phyloP scores from a whole-genome alignment of 441 rosid genomes.

The Hura crepitans region DNA sequence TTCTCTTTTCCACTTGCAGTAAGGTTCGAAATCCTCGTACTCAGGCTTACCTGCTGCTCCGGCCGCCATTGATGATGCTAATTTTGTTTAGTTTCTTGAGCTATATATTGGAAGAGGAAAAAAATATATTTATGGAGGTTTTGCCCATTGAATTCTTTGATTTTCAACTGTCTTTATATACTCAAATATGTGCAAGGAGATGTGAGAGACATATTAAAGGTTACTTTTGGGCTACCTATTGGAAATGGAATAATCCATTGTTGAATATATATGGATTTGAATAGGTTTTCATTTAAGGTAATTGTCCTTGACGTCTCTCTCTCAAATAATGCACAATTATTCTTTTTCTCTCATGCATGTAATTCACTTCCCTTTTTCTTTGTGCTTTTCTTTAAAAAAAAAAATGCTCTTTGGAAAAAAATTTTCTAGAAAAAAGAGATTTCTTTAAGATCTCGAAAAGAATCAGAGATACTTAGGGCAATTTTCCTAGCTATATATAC shows the following conservation, averaged over 20 bases:
- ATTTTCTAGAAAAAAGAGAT: no score
- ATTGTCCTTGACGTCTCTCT: slow-evolving; percentile 1
- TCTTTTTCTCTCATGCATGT: neutral
- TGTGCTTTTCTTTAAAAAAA: no score
- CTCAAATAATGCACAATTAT: no score
- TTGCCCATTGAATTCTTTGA: no score
- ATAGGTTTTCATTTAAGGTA: neutral
- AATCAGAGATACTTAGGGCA: no score
- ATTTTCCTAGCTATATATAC: no score
- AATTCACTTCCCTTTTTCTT: neutral
- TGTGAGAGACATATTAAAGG: slow-evolving; percentile 3
- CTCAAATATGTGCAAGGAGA: neutral
- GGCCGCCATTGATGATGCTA: slow-evolving; percentile 20
- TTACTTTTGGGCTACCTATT: slow-evolving; percentile 33
- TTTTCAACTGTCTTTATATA: neutral
- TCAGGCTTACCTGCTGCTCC: slow-evolving; percentile 1
- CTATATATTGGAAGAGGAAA: no score
- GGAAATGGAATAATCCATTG: slow-evolving; percentile 36
- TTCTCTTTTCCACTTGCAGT: slow-evolving; percentile 23
- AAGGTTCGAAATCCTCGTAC: slow-evolving; percentile 41
- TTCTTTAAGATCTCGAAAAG: no score
- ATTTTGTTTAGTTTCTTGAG: neutral
- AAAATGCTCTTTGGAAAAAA: no score
- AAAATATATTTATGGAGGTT: no score
- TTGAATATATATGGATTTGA: neutral